These are phyloP conservation scores for Nelumbo lutea DNA, from an alignment of 164 flowering plant species.

Conservation along the genomic window DNA sequence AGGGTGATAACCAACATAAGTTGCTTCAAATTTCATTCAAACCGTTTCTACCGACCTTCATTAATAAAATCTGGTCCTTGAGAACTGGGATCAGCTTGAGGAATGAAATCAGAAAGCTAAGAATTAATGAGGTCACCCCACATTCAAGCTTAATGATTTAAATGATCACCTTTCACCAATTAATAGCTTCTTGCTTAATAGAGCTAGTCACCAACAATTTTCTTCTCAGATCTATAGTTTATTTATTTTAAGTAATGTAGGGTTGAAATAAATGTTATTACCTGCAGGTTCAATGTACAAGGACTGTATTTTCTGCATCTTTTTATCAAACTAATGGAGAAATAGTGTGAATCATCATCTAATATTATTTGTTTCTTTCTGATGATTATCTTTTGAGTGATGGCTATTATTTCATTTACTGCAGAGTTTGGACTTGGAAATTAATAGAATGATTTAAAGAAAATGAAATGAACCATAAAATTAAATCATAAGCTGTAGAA, in stretches of 20 bases:
- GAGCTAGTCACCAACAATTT: neutral
- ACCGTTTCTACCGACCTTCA: slow-evolving; percentile 47
- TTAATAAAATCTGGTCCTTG: slow-evolving; percentile 36
- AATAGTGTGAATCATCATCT: no score
- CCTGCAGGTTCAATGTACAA: neutral
- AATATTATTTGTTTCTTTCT: no score
- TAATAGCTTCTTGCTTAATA: neutral
- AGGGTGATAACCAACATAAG: slow-evolving; percentile 5
- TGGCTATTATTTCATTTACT: no score
- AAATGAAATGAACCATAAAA: no score
- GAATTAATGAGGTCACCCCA: slow-evolving; percentile 23
- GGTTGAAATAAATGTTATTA: neutral
- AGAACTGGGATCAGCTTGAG: slow-evolving; percentile 21
- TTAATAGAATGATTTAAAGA: no score
- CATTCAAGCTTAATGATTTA: slow-evolving; percentile 18
- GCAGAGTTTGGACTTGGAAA: no score
- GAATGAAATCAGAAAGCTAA: slow-evolving; percentile 7
- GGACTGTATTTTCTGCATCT: no score
- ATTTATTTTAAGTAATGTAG: neutral
- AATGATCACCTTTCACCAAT: slow-evolving; percentile 3
- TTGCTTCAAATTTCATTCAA: slow-evolving; percentile 21
- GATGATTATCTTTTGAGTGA: no score
- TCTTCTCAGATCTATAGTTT: slow-evolving; percentile 7
- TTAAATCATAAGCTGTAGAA: no score
- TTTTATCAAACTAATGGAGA: no score